Base-by-base conservation (phyloP, 768 basidiomycete species). In the Kwoniella bestiolae region DNA sequence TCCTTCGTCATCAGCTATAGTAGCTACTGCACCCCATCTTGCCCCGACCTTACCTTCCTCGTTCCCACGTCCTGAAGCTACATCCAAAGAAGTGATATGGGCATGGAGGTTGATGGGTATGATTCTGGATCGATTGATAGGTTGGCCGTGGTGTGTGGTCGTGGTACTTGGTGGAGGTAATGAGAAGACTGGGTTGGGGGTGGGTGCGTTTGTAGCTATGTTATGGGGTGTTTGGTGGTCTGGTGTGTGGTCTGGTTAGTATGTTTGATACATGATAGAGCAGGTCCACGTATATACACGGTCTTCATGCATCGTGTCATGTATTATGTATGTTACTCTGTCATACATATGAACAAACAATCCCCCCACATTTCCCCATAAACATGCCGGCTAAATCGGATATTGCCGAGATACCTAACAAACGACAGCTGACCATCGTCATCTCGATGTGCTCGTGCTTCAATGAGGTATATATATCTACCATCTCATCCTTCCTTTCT, bases 101-200 rank as follows among this genome's bases (percentile, higher is more conserved):
- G 41, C 65, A 9, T 72, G 71, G 64, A 71, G 86, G 49, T 86
- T 87, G 75, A 78, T 81, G 0, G 94, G 94, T 2, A 86, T 87
- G 38, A 70, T 76, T 0, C 80, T 92, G 46, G 94, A 93, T 77
- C 87, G 90, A 63, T 63, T 88, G 45, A 79, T 95, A 59, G 95
- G 95, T 9, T 84, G 87, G 66, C 80, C 85, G 8, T 97, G 94
- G 94, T 91, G 86, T 84, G 45, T 90, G 9, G 80, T 94, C 67
- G 85, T 88, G 23, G 62, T 91, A 38, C 78, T 92, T 21, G 94
- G 94, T 23, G 89, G 89, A 25, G 92, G 92, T 25, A 89, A 89
- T 21, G 41, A 67, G 25, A 35, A 47, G 32, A 68, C 73, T 5
- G 76, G 76, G 0, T 56, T 74, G 66, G 76, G 74, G 4, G 74